Evolutionary conservation across 345 rosid genomes (phyloP), one percentile per base, ranked within the genome.

Genomic region (Boechera stricta): DNA sequence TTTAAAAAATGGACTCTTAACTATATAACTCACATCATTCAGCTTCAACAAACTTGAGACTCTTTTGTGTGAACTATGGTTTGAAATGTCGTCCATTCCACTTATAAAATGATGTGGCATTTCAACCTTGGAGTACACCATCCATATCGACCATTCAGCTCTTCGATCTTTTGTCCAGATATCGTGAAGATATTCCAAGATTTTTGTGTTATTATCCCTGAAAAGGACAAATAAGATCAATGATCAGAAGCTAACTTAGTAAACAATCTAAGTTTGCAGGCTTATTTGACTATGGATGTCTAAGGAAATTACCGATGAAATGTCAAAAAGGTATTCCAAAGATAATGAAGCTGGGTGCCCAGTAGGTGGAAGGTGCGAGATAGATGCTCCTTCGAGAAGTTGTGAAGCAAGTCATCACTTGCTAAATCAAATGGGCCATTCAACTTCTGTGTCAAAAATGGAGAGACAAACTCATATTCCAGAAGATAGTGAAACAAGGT

Each of bases 111-210:
- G 97, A 84, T 86, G 96, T 60, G 99, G 98, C 99, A 96, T 91
- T 81, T 96, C 98, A 69, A 91, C 97, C 83, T 91, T 93, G 10
- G 98, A 87, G 82, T 95, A 92, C 55, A 91, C 93, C 97, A 89
- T 95, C 99, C 99, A 92, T 79, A 91, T 92, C 8, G 99, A 92
- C 99, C 99, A 95, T 82, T 95, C 99, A 70, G 93, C 92, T 81
- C 85, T 90, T 74, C 97, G 90, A 74, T 93, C 97, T 77, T 81
- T 85, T 42, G 87, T 83, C 99, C 99, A 96, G 67, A 71, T 74
- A 62, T 91, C 91, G 10, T 80, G 85, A 73, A 96, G 87, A 85
- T 80, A 84, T 52, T 87, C 88, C 72, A 96, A 64, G 79, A 91
- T 81, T 82, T 80, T 85, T 80, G 57, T 79, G 78, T 82, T 86